These are phyloP conservation scores for Vanrija pseudolonga DNA, from an alignment of 1,284 basidiomycete species.

Conservation along the genomic window DNA sequence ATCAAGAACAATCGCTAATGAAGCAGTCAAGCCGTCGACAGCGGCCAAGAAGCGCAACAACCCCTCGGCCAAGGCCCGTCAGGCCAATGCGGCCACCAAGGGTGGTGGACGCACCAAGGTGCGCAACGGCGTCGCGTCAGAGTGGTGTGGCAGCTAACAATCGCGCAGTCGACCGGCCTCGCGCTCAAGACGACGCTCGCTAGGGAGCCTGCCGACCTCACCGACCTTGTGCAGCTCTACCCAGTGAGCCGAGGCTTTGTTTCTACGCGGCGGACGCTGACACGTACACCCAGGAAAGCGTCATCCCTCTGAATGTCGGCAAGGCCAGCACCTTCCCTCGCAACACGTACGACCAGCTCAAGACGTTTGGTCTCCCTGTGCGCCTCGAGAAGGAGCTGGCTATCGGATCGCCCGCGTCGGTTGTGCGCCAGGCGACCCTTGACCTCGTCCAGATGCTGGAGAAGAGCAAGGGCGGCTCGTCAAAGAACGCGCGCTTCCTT, in stretches of 20 bases:
- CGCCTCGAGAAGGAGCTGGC: slow-evolving; percentile 39
- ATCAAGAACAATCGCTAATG: background rate
- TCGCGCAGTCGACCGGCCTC: slow-evolving; percentile 12
- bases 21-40: background rate
- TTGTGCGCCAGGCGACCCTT: slow-evolving; percentile 41
- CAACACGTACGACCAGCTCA: slow-evolving; percentile 28
- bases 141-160: background rate
- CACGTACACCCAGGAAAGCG: slow-evolving; percentile 20
- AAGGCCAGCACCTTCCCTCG: slow-evolving; percentile 31
- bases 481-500: slow-evolving; percentile 8
- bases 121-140: background rate
- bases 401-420: slow-evolving; percentile 27
- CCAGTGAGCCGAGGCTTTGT: slow-evolving; percentile 22
- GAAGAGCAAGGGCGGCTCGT: slow-evolving; percentile 12
- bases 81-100: background rate
- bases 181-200: slow-evolving; percentile 26
- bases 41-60: background rate
- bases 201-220: slow-evolving; percentile 24
- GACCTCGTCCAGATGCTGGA: slow-evolving; percentile 35
- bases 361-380: slow-evolving; percentile 39
- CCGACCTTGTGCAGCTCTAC: slow-evolving; percentile 29
- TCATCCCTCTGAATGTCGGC: slow-evolving; percentile 28
- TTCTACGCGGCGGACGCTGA: background rate
- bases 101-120: slow-evolving; percentile 4
- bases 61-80: background rate